Conservation (phyloP, 495 filamentous ascomycete species). For the Podospora didyma region DNA sequence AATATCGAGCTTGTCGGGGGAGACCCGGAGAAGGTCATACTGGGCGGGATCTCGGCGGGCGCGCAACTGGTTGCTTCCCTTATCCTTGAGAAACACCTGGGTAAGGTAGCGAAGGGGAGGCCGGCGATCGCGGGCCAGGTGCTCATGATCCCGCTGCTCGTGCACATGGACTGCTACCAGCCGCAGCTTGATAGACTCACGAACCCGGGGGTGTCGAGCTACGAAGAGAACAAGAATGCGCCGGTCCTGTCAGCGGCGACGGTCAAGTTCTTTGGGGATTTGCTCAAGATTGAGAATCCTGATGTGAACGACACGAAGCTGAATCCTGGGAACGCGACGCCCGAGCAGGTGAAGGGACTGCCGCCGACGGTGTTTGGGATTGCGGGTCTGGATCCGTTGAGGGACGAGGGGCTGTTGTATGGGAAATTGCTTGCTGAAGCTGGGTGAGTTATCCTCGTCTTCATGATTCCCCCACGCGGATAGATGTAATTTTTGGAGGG, state of each 20-base stretch:
- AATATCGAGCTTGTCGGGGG: conserved; percentile 29
- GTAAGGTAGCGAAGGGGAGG: conserved; percentile 11
- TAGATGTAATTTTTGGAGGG: no score
- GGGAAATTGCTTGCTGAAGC: conserved; percentile 39
- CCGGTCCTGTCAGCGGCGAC: conserved; percentile 32
- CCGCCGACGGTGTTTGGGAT: conserved; percentile 44
- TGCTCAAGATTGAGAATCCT: conserved; percentile 26
- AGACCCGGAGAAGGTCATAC: conserved; percentile 32
- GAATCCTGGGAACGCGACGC: conserved; percentile 39
- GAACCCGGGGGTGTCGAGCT: conserved; percentile 32
- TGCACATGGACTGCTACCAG: conserved; percentile 30
- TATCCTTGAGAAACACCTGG: conserved; percentile 29
- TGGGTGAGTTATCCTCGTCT: conserved; percentile 21
- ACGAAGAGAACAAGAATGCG: conserved; percentile 34
- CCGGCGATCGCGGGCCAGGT: conserved; percentile 39
- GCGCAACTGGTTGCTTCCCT: conserved; percentile 39
- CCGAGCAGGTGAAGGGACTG: conserved; percentile 35
- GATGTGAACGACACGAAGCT: conserved; percentile 29
- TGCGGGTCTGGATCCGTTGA: conserved; percentile 42
- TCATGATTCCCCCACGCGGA: no score
- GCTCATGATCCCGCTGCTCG: conserved; percentile 40
- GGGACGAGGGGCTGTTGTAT: conserved; percentile 45
- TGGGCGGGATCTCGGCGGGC: conserved; percentile 47
- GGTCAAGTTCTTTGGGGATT: conserved; percentile 28
- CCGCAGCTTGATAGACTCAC: conserved; percentile 29